Evolutionary conservation across 768 basidiomycete genomes (phyloP).

Genomic region (Amanita fuliginea): DNA sequence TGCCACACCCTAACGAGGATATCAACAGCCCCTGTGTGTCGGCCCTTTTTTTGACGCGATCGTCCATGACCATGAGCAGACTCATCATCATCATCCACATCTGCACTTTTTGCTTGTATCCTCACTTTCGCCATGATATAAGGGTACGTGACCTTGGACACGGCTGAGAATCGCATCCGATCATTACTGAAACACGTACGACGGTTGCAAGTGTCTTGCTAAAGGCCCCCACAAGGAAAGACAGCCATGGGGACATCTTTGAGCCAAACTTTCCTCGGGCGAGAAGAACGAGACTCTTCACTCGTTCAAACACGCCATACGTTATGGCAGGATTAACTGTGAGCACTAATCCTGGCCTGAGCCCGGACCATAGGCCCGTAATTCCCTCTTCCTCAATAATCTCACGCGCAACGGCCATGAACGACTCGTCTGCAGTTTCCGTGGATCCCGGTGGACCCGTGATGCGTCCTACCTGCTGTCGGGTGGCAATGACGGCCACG

Average conservation of each 20-base stretch:
- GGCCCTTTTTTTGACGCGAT: conserved; percentile 34
- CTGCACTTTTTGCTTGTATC: conserved; percentile 75
- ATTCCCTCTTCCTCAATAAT: conserved; percentile 87
- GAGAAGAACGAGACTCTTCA: conserved; percentile 64
- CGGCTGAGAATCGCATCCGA: background rate
- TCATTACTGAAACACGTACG: conserved; percentile 34
- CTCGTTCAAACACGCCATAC: conserved; percentile 87
- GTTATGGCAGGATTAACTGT: conserved; percentile 98
- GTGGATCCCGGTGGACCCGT: background rate
- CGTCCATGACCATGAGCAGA: conserved; percentile 26
- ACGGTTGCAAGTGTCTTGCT: conserved; percentile 95
- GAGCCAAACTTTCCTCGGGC: conserved; percentile 34
- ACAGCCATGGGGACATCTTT: conserved; percentile 67
- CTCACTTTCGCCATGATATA: conserved; percentile 97
- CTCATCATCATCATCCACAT: conserved; percentile 40
- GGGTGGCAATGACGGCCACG: conserved; percentile 93
- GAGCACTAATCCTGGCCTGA: conserved; percentile 88
- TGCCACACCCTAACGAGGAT: conserved; percentile 62
- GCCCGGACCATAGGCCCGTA: conserved; percentile 83
- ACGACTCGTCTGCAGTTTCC: conserved; percentile 47
- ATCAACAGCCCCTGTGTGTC: conserved; percentile 65
- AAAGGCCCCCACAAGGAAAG: conserved; percentile 82
- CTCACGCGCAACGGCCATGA: conserved; percentile 70
- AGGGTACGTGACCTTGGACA: conserved; percentile 75
- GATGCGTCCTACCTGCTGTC: conserved; percentile 79